Conservation (phyloP, 2,329 filamentous ascomycete genomes). For the Pseudopyrenochaeta lycopersici region DNA sequence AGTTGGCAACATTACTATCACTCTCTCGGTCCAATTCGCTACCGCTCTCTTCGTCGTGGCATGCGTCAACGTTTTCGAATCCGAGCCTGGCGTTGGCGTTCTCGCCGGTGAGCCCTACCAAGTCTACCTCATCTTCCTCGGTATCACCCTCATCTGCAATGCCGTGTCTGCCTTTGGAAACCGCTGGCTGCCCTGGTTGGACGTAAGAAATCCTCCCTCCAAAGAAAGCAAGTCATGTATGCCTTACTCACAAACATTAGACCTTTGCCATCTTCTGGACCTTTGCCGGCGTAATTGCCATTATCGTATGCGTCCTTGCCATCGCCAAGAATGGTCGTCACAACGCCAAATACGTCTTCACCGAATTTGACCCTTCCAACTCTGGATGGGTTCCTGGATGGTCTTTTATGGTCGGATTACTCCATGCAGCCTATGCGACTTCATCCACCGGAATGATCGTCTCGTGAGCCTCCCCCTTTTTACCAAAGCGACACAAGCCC, state of each 20-base stretch:
- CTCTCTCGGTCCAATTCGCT: conserved; percentile 82
- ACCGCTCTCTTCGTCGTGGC: conserved; percentile 64
- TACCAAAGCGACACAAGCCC: conserved; percentile 44
- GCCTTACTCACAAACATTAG: conserved; percentile 51
- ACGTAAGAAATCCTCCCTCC: conserved; percentile 64
- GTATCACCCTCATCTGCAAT: conserved; percentile 60
- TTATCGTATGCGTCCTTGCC: conserved; percentile 69
- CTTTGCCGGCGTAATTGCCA: conserved; percentile 73
- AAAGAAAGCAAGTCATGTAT: conserved; percentile 11
- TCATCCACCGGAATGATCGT: conserved; percentile 84
- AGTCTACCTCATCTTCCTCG: conserved; percentile 60
- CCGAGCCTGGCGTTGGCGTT: conserved; percentile 56
- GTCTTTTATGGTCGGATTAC: conserved; percentile 76
- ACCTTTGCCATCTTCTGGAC: conserved; percentile 80
- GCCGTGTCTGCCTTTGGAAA: conserved; percentile 62
- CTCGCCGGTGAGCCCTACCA: conserved; percentile 56
- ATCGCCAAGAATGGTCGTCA: conserved; percentile 74
- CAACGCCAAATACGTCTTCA: conserved; percentile 70
- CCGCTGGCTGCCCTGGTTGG: conserved; percentile 65
- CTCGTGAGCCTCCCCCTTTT: conserved; percentile 63
- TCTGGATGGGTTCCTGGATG: conserved; percentile 77
- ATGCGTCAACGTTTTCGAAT: conserved; percentile 65
- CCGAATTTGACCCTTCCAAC: conserved; percentile 69
- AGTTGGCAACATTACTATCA: conserved; percentile 83
- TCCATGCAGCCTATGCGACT: conserved; percentile 77